Evolutionary conservation across 257 asterid species (phyloP).

Genomic region (Lantana camara): DNA sequence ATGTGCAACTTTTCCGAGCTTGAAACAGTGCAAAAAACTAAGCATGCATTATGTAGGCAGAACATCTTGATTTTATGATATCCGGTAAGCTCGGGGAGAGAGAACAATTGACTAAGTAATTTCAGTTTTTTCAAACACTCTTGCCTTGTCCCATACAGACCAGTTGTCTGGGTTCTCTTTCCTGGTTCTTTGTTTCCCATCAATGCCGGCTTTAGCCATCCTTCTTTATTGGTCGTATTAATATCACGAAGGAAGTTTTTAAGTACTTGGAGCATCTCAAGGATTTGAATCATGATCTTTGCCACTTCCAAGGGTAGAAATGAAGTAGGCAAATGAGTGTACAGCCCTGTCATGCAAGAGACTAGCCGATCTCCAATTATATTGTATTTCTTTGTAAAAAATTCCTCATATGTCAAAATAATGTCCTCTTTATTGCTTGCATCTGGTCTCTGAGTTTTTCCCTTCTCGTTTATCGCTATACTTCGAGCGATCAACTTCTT

Average conservation of each 20-base stretch:
- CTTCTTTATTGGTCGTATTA: constrained; percentile 21
- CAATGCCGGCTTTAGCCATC: constrained; percentile 35
- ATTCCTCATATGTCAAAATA: constrained; percentile 55
- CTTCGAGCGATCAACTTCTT: constrained; percentile 35
- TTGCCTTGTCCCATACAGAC: constrained; percentile 26
- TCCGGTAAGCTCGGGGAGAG: constrained; percentile 29
- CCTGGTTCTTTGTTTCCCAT: constrained; percentile 22
- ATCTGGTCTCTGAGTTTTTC: constrained; percentile 15
- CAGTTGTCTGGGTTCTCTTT: background rate
- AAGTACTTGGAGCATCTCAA: constrained; percentile 35
- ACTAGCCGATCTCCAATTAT: constrained; percentile 19
- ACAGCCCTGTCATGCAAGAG: constrained; percentile 43
- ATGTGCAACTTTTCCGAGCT: constrained; percentile 55
- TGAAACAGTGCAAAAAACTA: constrained; percentile 70
- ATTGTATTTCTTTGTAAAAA: constrained; percentile 35
- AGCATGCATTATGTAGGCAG: constrained; percentile 43
- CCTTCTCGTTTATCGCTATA: constrained; percentile 34
- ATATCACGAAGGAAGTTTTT: constrained; percentile 24
- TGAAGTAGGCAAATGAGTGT: constrained; percentile 66
- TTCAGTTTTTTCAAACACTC: constrained; percentile 45
- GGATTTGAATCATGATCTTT: constrained; percentile 36
- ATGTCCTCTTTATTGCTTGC: background rate
- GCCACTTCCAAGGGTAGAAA: constrained; percentile 35
- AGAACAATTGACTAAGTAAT: constrained; percentile 22
- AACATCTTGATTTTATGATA: constrained; percentile 25